Percentiles rank a stretch among this genome's conserved stretches.
Evolutionary conservation across 2,329 filamentous ascomycete genomes (phyloP).

Genomic region (Lachnellula occidentalis): DNA sequence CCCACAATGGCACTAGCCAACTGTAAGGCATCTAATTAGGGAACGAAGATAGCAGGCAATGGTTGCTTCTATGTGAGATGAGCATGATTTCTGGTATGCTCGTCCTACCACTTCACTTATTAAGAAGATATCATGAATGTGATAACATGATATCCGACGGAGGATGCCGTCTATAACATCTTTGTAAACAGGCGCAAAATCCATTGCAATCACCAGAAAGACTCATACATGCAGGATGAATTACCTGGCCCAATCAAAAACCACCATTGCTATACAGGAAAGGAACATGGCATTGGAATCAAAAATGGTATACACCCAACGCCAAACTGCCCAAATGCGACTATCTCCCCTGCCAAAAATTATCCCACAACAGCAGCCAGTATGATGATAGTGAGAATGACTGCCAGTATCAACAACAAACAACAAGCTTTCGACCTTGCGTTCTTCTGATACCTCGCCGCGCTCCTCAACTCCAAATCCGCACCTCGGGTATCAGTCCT

Average conservation of each 20-base stretch:
- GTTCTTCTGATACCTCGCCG: constrained; percentile 89
- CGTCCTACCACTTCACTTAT: background rate
- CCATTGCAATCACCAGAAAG: background rate
- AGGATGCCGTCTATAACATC: background rate
- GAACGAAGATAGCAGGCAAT: too few species aligned
- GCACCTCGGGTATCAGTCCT: constrained; percentile 78
- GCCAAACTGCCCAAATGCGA: background rate
- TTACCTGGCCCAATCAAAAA: background rate
- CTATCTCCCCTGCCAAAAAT: background rate
- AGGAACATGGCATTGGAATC: background rate
- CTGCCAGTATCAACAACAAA: constrained; percentile 76
- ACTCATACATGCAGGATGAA: background rate
- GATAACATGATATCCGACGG: too few species aligned
- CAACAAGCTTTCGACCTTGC: constrained; percentile 94
- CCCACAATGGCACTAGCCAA: too few species aligned
- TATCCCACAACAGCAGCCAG: constrained; percentile 77
- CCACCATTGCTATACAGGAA: background rate
- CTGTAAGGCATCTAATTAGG: too few species aligned
- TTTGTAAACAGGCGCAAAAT: background rate
- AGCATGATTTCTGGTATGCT: too few species aligned
- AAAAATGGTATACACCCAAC: background rate
- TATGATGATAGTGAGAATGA: constrained; percentile 86
- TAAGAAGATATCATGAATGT: background rate
- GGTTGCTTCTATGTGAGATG: too few species aligned
- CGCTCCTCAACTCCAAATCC: constrained; percentile 77